Evolutionary conservation across 768 basidiomycete species (phyloP), one percentile per base, ranked within the genome.

Genomic region (Butyriboletus loyo): DNA sequence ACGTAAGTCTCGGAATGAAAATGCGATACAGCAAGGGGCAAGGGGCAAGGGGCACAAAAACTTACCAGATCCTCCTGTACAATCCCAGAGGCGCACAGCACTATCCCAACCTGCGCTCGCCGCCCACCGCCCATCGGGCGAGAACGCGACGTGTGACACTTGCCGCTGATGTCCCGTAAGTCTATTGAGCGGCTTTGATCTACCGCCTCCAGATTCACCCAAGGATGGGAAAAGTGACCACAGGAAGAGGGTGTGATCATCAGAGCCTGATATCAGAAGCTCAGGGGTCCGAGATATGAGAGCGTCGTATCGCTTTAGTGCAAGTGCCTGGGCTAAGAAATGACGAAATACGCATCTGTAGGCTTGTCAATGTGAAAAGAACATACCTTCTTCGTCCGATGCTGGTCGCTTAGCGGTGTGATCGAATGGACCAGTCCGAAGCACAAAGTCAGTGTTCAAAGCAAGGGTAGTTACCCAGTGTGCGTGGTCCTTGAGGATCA

Each of bases 401-500:
- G 79, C 72, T 0, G 93, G 89, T 49, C 78, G 79, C 70, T 89
- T 94, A 39, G 81, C 83, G 1, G 79, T 88, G 60, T 97, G 91
- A 67, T 98, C 94, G 61, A 89, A 98, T 0, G 96, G 94, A 0
- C 96, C 96, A 0, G 96, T 98, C 22, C 95, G 86, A 5, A 97
- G 78, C 25, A 96, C 84, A 63, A 95, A 97, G 66, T 99, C 96
- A 10, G 95, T 95, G 69, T 94, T 96, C 49, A 98, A 77, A 4
- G 97, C 86, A 39, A 99, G 82, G 0, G 95, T 98, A 19, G 95
- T 99, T 8, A 99, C 97, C 96, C 95, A 98, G 64, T 99, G 97
- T 0, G 94, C 97, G 62, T 99, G 96, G 56, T 98, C 94, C 68
- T 91, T 93, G 25, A 98, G 74, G 0, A 86, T 85, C 61, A 95